phyloP scores from a whole-genome alignment of 768 basidiomycete genomes.

The Lactarius deliciosus region DNA sequence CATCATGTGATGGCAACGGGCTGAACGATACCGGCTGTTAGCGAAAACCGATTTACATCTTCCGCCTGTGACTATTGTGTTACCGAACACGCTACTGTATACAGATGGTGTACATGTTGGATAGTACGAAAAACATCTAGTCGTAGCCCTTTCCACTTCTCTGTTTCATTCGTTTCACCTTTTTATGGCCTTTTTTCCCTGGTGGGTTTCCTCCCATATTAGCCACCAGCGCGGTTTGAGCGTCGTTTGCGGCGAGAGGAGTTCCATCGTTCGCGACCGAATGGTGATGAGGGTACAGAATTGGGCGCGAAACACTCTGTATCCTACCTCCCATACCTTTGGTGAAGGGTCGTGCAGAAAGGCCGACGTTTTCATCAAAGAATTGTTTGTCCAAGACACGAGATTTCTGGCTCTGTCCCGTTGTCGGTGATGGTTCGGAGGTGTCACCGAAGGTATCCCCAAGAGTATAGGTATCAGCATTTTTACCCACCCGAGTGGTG shows the following conservation, averaged over 20 bases:
- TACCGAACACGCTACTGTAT: not conserved
- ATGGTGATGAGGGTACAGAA: constrained; percentile 82
- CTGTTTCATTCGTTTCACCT: constrained; percentile 77
- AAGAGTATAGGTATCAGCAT: constrained; percentile 67
- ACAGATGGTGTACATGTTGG: not conserved
- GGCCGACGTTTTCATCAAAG: constrained; percentile 57
- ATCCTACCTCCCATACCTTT: constrained; percentile 59
- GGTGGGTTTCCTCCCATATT: constrained; percentile 38
- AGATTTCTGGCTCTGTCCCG: constrained; percentile 50
- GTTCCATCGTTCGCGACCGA: constrained; percentile 76
- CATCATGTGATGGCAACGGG: constrained; percentile 1
- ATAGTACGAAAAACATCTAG: constrained; percentile 31
- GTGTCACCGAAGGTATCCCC: constrained; percentile 20
- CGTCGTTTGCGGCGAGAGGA: constrained; percentile 46
- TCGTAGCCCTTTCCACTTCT: constrained; percentile 94
- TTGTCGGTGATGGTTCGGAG: constrained; percentile 11
- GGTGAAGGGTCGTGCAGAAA: constrained; percentile 62
- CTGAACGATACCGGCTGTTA: not conserved
- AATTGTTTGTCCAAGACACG: constrained; percentile 77
- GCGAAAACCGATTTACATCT: not conserved
- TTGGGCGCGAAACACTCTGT: constrained; percentile 60
- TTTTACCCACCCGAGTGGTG: constrained; percentile 78
- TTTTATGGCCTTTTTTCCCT: constrained; percentile 86
- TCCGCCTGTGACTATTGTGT: not conserved
- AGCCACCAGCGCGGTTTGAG: constrained; percentile 45